Base-by-base conservation (phyloP, 768 basidiomycete species). In the Rhodotorula babjevae region DNA sequence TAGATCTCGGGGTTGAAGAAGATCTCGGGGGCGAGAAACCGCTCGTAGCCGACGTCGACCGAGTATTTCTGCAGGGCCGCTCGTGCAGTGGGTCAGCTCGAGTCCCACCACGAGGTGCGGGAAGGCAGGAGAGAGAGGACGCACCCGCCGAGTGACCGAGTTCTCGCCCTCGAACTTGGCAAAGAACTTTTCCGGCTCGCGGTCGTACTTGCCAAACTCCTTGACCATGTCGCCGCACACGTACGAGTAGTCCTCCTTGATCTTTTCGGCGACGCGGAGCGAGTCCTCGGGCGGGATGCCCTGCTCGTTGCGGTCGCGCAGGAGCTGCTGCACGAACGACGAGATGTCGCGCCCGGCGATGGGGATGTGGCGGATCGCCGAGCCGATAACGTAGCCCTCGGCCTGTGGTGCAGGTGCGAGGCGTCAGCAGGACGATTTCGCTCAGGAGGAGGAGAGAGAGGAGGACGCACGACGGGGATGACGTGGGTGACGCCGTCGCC, bases 1-100 rank as follows among this genome's bases (percentile, higher is more conserved):
- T 90, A 91, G 77, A 99, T 97, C 82, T 99, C 95, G 23, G 96
- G 96, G 83, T 98, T 98, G 86, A 97, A 98, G 84, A 98, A 98
- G 78, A 98, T 96, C 82, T 98, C 96, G 11, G 96, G 94, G 11
- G 95, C 96, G 64, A 98, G 88, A 87, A 99, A 99, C 36, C 96
- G 92, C 81, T 98, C 96, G 82, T 97, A 98, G 29, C 96, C 96
- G 69, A 99, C 88, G 78, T 99, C 95, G 61, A 98, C 84, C 29
- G 85, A 82, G 83, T 99, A 97, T 90, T 93, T 91, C 93, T 94
- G 79, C 56, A 7, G 31, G 21, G 53, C 11, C 25, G 25, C 27
- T 23, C 52, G 3, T 61, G 16, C 21, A 25, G 11, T 31, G 25
- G 19, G 29, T 21, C 47, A 23, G 42, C n/a, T n/a, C n/a, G 42